Conservation (phyloP, 352 stramenopile genomes). For the Thalassiosira delicatula region DNA sequence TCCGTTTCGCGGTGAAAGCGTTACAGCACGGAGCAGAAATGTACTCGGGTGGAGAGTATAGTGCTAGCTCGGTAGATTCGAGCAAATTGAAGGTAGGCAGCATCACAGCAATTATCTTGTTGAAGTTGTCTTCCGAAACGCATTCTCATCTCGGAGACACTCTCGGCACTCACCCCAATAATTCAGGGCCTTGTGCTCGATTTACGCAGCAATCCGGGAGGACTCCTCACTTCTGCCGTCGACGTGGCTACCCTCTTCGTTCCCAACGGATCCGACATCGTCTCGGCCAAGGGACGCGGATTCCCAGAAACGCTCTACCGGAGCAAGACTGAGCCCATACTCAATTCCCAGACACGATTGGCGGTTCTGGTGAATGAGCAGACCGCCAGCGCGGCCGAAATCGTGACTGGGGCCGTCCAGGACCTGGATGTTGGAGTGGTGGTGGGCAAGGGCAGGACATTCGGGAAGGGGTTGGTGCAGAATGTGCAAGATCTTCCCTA, state of each 20-base stretch:
- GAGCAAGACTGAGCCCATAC: slow-evolving; percentile 80
- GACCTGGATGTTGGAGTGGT: slow-evolving; percentile 67
- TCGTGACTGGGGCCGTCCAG: slow-evolving; percentile 66
- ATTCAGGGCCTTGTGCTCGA: slow-evolving; percentile 64
- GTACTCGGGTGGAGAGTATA: slow-evolving; percentile 4
- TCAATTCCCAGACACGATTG: slow-evolving; percentile 81
- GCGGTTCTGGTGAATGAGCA: slow-evolving; percentile 80
- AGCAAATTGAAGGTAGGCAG: slow-evolving; percentile 60
- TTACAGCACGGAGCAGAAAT: slow-evolving; percentile 75
- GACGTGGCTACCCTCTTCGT: slow-evolving; percentile 70
- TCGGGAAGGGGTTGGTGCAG: slow-evolving; percentile 75
- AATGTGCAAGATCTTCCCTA: slow-evolving; percentile 76
- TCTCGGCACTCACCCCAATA: neutral
- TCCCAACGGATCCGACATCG: slow-evolving; percentile 48
- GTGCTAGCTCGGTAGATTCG: slow-evolving; percentile 27
- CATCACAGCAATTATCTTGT: neutral
- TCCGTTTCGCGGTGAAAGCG: slow-evolving; percentile 75
- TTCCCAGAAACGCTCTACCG: slow-evolving; percentile 85
- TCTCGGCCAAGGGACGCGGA: slow-evolving; percentile 84
- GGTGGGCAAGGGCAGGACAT: slow-evolving; percentile 47
- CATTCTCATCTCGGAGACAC: neutral
- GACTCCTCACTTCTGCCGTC: slow-evolving; percentile 69
- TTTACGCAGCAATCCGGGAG: slow-evolving; percentile 68
- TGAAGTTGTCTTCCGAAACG: slow-evolving; percentile 14
- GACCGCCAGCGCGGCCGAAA: slow-evolving; percentile 69